Percentiles rank a stretch among this genome's conserved stretches.
These are phyloP conservation scores for Metschnikowia henanensis DNA, from an alignment of 805 yeast species.

Conservation along the genomic window DNA sequence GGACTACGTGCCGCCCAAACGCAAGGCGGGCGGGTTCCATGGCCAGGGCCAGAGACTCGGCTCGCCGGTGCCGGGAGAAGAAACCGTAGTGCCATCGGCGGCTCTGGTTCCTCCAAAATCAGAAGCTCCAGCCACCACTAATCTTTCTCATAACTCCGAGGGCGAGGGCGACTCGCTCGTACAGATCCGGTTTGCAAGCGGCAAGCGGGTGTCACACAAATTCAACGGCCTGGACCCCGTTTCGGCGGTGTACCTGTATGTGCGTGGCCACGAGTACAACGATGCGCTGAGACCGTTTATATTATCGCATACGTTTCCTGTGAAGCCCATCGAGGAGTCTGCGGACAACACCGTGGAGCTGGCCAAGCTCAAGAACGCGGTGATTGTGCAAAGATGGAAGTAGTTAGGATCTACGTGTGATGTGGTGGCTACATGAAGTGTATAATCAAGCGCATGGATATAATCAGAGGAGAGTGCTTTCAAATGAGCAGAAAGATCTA, in stretches of 20 bases:
- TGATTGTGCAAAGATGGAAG: conserved; percentile 87
- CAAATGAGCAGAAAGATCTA: no score
- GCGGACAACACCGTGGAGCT: conserved; percentile 55
- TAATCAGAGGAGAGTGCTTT: no score
- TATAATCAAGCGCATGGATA: no score
- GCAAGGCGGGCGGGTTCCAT: conserved; percentile 59
- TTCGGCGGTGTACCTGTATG: conserved; percentile 65
- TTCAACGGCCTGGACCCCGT: conserved; percentile 69
- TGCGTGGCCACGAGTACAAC: conserved; percentile 44
- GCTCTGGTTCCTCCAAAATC: conserved; percentile 12
- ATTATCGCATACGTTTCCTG: conserved; percentile 81
- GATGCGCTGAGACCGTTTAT: conserved; percentile 52
- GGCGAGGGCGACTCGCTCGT: conserved; percentile 68
- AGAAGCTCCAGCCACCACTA: conserved; percentile 11
- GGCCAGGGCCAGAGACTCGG: conserved; percentile 89
- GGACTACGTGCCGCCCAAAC: conserved; percentile 70
- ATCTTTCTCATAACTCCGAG: conserved; percentile 5
- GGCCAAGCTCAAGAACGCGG: conserved; percentile 79
- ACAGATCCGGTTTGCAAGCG: conserved; percentile 83
- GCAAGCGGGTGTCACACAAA: conserved; percentile 63
- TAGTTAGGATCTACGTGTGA: conserved; percentile 14
- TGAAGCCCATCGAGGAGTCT: conserved; percentile 62
- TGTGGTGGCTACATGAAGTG: no score
- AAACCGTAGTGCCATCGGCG: conserved; percentile 13
- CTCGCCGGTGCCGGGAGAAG: conserved; percentile 81